Conservation (phyloP, 2,329 filamentous ascomycete genomes). For the Monilinia vaccinii-corymbosi region DNA sequence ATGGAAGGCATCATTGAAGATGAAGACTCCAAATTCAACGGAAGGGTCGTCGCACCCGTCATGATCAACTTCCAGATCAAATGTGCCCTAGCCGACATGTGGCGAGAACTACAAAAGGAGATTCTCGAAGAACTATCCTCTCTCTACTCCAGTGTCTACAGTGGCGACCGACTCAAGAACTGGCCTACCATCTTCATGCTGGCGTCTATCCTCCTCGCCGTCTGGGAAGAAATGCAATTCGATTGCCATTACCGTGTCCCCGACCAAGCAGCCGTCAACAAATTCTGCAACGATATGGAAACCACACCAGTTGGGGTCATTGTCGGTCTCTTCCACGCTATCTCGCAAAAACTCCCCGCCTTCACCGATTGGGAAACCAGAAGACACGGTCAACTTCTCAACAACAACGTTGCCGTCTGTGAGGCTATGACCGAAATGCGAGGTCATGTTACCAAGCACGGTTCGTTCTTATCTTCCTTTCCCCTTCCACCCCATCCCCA, state of each 20-base stretch:
- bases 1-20: slow-evolving; percentile 80
- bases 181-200: slow-evolving; percentile 99
- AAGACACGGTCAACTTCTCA: slow-evolving; percentile 82
- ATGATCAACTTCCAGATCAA: slow-evolving; percentile 99
- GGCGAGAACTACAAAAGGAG: slow-evolving; percentile 94
- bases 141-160: slow-evolving; percentile 96
- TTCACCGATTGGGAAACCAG: slow-evolving; percentile 91
- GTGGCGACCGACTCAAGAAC: slow-evolving; percentile 93
- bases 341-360: slow-evolving; percentile 88
- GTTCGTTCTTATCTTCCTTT: slow-evolving; percentile 43
- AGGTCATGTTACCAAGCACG: slow-evolving; percentile 85
- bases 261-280: slow-evolving; percentile 74
- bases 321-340: slow-evolving; percentile 92
- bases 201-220: slow-evolving; percentile 81
- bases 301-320: slow-evolving; percentile 92
- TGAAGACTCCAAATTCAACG: slow-evolving; percentile 75
- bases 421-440: slow-evolving; percentile 95
- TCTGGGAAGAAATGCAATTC: slow-evolving; percentile 99
- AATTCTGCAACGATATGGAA: slow-evolving; percentile 97
- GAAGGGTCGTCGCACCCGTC: slow-evolving; percentile 85
- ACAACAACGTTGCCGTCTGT: slow-evolving; percentile 86
- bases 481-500: neutral
- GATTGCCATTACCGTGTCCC: slow-evolving; percentile 94
- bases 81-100: slow-evolving; percentile 93
- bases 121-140: slow-evolving; percentile 87